Percentiles rank a stretch among this genome's conserved stretches.
Evolutionary conservation across 148 eudicot species (phyloP).

Genomic region (Limonium bicolor): DNA sequence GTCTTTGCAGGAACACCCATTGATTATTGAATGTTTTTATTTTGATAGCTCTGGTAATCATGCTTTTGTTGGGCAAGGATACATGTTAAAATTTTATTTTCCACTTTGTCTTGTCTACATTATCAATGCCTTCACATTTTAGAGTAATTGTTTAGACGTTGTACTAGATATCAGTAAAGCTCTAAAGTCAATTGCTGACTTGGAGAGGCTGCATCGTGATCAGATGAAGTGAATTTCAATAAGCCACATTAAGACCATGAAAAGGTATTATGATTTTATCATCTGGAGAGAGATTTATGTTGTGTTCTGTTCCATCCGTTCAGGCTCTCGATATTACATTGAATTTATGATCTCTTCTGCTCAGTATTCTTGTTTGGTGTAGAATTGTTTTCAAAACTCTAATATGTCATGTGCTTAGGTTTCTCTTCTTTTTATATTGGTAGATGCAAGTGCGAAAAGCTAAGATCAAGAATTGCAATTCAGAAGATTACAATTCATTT

Average conservation of each 20-base stretch:
- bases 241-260: constrained; percentile 42
- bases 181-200: constrained; percentile 50
- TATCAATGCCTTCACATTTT: neutral
- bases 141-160: neutral
- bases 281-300: too few relatives aligned
- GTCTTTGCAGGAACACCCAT: constrained; percentile 60
- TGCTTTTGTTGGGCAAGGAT: constrained; percentile 53
- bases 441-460: too few relatives aligned
- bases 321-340: constrained; percentile 68
- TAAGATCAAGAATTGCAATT: too few relatives aligned
- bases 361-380: too few relatives aligned
- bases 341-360: too few relatives aligned
- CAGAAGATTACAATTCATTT: too few relatives aligned
- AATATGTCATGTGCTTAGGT: too few relatives aligned
- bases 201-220: constrained; percentile 47
- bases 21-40: constrained; percentile 80
- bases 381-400: too few relatives aligned
- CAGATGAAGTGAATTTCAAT: constrained; percentile 41
- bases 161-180: constrained; percentile 36
- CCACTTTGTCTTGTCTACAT: neutral
- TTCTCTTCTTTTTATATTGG: too few relatives aligned
- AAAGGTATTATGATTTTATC: constrained; percentile 49
- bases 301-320: too few relatives aligned
- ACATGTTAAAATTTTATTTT: neutral
- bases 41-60: constrained; percentile 70